phyloP scores from a whole-genome alignment of 768 basidiomycete species.

The Lactarius hengduanensis region DNA sequence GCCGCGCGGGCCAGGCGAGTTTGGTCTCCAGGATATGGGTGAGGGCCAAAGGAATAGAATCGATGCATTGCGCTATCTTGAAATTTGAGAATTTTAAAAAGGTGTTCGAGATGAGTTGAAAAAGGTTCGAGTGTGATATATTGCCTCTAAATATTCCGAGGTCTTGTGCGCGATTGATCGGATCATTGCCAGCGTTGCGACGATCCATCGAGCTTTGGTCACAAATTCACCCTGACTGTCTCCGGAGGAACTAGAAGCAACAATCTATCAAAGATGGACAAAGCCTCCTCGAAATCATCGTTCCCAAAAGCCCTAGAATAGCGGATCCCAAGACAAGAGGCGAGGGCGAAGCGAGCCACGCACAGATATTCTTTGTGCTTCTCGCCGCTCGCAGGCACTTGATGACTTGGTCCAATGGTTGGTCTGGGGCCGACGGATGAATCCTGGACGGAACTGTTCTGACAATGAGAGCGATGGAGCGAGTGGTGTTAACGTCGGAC shows the following conservation, averaged over 20 bases:
- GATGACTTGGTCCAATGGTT: not conserved
- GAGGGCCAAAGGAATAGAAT: no score
- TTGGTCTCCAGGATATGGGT: no score
- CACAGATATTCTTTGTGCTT: not conserved
- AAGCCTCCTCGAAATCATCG: not conserved
- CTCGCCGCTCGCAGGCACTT: not conserved
- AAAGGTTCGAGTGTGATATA: no score
- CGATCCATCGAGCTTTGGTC: not conserved
- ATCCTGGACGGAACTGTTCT: not conserved
- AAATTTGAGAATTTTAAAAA: no score
- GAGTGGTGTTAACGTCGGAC: not conserved
- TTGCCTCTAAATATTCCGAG: not conserved
- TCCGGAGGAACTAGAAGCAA: not conserved
- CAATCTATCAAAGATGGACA: not conserved
- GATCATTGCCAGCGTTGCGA: not conserved
- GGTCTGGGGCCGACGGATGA: not conserved
- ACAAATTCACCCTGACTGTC: not conserved
- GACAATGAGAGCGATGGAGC: not conserved
- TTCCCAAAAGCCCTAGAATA: not conserved
- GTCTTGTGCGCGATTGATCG: not conserved
- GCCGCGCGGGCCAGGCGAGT: no score
- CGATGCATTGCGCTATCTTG: no score
- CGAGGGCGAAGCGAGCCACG: not conserved
- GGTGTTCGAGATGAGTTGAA: no score
- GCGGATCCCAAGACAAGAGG: not conserved